Base-by-base conservation (phyloP, 2,329 filamentous ascomycete species). In the Arthroderma uncinatum region DNA sequence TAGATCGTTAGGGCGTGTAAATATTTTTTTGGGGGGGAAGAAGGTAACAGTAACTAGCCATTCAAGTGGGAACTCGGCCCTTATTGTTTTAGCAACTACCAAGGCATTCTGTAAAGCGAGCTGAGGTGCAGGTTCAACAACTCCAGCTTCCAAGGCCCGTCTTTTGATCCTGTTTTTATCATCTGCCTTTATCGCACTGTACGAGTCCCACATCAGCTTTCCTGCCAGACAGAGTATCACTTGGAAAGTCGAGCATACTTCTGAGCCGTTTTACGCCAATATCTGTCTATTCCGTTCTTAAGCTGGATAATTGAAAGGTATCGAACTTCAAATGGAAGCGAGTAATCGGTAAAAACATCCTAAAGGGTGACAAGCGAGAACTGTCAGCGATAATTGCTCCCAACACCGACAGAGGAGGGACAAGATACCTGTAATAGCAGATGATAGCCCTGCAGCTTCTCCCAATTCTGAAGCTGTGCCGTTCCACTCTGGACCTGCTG, bases 231-330 rank as follows among this genome's bases (percentile, higher is more conserved):
- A 12, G 7, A 23, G 12, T 1, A 39, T 12, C 14, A 7, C 10
- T 47, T 33, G 30, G 33, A 42, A 34, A 12, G 7, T 39, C 2
- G 12, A 21, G 53, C 70, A 28, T 82, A 80, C 68, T 85, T 83
- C 57, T 86, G 81, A 53, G 88, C 83, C 34, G 87, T 87, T 68
- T 79, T 89, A 67, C 93, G 82, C 93, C 93, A 98, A 71, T 90
- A 89, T 68, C 86, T 90, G 69, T 97, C 92, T 71, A 97, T 91
- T 57, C 91, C 93, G 70, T 97, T 96, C 70, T 97, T 97, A 56
- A 98, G 79, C 68, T 95, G 88, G 63, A 97, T 95, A 58, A 97
- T 83, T 56, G 92, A 87, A 9, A 96, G 83, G 66, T 95, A 90
- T 60, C 93, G 87, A 55, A 92, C 81, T 65, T 94, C 85, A 58